Conservation (phyloP, 345 rosid genomes). For the Firmiana major region DNA sequence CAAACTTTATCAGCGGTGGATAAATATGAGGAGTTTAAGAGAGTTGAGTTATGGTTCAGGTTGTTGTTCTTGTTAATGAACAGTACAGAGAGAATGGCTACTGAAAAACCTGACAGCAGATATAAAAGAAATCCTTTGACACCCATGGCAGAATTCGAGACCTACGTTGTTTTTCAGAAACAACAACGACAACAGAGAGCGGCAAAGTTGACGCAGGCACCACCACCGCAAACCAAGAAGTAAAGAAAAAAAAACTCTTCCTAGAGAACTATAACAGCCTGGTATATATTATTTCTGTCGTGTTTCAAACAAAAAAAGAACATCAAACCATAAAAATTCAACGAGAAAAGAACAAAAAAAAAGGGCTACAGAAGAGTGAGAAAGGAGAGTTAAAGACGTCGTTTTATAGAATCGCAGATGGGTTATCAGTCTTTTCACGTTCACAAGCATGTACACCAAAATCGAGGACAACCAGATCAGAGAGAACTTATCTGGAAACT, state of each 20-base stretch:
- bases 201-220: background rate
- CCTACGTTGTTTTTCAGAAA: background rate
- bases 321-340: background rate
- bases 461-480: background rate
- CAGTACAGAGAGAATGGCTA: conserved; percentile 46
- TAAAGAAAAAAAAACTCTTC: background rate
- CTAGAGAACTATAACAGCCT: background rate
- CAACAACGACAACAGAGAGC: background rate
- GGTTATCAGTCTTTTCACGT: no score
- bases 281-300: background rate
- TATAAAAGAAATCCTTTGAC: conserved; percentile 54
- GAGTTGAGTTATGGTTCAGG: conserved; percentile 10
- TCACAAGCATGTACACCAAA: background rate
- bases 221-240: background rate
- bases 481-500: background rate
- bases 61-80: conserved; percentile 25
- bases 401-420: background rate
- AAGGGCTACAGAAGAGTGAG: background rate
- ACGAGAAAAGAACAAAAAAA: background rate
- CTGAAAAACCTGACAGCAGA: conserved; percentile 57
- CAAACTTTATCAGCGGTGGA: conserved; percentile 41
- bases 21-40: background rate
- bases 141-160: conserved; percentile 29
- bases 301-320: background rate
- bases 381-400: background rate